Evolutionary conservation across 208 protist genomes (phyloP).

Genomic region (Trypanosoma platydactyli): DNA sequence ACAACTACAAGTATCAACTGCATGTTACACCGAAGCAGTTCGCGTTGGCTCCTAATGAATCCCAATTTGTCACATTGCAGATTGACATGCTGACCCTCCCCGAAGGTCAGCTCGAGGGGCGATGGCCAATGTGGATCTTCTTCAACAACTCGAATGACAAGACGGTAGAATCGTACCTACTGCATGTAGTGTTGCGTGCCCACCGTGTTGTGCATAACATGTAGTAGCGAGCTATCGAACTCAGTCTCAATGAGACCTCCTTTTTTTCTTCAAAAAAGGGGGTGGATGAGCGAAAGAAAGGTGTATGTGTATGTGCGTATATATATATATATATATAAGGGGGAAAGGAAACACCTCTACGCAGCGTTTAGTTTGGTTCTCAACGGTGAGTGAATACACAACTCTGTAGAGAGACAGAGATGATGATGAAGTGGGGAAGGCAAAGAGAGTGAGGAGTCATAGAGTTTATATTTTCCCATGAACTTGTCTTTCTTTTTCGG

Average conservation of each 20-base stretch:
- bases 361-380: too few species aligned
- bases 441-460: too few species aligned
- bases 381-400: too few species aligned
- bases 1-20: slow-evolving; percentile 89
- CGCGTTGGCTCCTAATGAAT: slow-evolving; percentile 70
- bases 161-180: slow-evolving; percentile 83
- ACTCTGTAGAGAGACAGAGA: too few species aligned
- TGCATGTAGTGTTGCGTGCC: slow-evolving; percentile 78
- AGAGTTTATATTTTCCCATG: too few species aligned
- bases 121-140: slow-evolving; percentile 91
- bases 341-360: too few species aligned
- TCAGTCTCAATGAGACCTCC: too few species aligned
- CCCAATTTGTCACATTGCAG: slow-evolving; percentile 72
- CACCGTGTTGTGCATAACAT: slow-evolving; percentile 48
- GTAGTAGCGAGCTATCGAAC: not conserved
- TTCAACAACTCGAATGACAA: slow-evolving; percentile 86
- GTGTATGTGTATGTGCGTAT: too few species aligned
- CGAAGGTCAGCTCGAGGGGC: slow-evolving; percentile 73
- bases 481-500: too few species aligned
- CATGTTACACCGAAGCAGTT: slow-evolving; percentile 66
- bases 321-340: too few species aligned
- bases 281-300: not conserved
- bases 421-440: too few species aligned
- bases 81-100: slow-evolving; percentile 75
- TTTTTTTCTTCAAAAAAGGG: too few species aligned